phyloP scores from a whole-genome alignment of 495 filamentous ascomycete genomes.

The Annulohypoxylon bovei region DNA sequence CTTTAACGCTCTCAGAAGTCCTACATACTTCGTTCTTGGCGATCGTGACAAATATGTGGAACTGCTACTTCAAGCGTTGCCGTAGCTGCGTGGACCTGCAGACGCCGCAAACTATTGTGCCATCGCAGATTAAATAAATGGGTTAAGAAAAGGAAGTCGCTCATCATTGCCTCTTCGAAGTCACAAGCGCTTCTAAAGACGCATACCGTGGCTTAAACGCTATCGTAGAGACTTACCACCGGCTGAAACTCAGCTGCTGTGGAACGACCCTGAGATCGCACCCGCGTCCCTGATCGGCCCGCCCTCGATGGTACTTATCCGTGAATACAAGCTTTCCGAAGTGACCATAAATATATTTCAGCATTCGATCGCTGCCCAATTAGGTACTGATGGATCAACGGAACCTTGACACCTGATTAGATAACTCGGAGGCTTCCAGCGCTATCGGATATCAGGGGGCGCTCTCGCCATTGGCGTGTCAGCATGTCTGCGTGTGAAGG shows the following conservation, averaged over 20 bases:
- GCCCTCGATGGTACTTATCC: slow-evolving; percentile 13
- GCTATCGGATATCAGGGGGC: neutral
- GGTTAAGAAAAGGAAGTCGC: neutral
- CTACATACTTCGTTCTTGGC: slow-evolving; percentile 18
- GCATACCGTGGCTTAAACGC: neutral
- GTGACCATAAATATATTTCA: slow-evolving; percentile 7
- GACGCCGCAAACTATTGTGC: neutral
- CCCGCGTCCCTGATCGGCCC: slow-evolving; percentile 4
- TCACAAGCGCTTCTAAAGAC: neutral
- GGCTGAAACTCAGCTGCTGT: slow-evolving; percentile 9
- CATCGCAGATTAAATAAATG: neutral
- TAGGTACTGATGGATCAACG: neutral
- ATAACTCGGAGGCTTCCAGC: neutral
- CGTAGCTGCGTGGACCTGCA: neutral
- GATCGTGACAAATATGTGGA: neutral
- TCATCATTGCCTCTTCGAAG: neutral
- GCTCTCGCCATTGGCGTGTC: neutral
- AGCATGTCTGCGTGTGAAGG: neutral
- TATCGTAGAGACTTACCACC: neutral
- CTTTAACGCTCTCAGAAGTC: neutral
- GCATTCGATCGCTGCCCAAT: slow-evolving; percentile 7
- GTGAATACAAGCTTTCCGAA: slow-evolving; percentile 12
- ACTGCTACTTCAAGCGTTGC: neutral
- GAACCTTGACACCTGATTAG: slow-evolving; percentile 4
- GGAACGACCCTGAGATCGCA: neutral